phyloP scores from a whole-genome alignment of 345 rosid genomes.

The Sapria himalayana region DNA sequence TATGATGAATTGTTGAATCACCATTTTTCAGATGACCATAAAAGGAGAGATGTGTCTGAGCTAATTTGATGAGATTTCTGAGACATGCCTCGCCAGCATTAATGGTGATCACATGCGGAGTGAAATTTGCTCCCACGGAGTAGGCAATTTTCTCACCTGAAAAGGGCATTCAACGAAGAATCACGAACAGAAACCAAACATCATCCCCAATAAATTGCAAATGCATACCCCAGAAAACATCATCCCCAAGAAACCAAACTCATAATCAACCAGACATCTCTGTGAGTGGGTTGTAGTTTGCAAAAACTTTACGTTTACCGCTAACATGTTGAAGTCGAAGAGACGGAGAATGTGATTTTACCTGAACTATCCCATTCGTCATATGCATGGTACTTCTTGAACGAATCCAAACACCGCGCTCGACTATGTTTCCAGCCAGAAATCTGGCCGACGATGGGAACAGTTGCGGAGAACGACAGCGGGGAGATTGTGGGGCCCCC shows the following conservation, averaged over 20 bases:
- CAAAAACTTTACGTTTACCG: too few relatives aligned
- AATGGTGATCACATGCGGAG: conserved; percentile 67
- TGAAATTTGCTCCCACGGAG: conserved; percentile 51
- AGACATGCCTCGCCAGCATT: conserved; percentile 74
- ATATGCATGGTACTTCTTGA: conserved; percentile 32
- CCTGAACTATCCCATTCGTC: conserved; percentile 44
- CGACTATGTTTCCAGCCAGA: conserved; percentile 36
- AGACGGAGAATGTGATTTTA: conserved; percentile 7
- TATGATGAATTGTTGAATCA: neutral
- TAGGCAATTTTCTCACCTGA: conserved; percentile 34
- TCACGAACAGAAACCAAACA: conserved; percentile 2
- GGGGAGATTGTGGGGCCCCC: conserved; percentile 45
- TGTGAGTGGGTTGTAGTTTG: too few relatives aligned
- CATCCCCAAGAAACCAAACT: neutral
- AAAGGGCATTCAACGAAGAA: neutral
- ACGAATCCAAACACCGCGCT: conserved; percentile 24
- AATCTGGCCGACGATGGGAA: conserved; percentile 43
- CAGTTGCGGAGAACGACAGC: conserved; percentile 71
- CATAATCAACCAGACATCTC: neutral
- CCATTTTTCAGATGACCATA: neutral
- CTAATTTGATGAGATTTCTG: too few relatives aligned
- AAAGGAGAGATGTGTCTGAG: too few relatives aligned
- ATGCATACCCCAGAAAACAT: neutral
- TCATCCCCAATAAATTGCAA: neutral
- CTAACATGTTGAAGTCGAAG: too few relatives aligned